phyloP scores from a whole-genome alignment of 352 stramenopile genomes.

The Phytophthora brassicae region DNA sequence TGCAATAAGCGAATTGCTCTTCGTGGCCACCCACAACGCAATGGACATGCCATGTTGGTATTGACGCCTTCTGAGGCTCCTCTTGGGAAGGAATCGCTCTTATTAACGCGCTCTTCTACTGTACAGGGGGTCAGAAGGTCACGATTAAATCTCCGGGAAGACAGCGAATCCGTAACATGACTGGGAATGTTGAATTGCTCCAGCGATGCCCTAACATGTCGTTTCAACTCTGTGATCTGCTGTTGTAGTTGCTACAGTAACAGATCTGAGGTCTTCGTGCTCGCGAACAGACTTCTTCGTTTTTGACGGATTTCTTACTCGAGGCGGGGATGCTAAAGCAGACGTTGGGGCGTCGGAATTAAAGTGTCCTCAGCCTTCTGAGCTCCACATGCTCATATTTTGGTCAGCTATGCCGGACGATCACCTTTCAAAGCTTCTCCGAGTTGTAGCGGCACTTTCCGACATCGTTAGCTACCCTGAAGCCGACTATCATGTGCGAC shows the following conservation, averaged over 20 bases:
- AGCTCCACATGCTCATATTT: constrained; percentile 29
- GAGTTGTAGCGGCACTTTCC: constrained; percentile 23
- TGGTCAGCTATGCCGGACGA: constrained; percentile 25
- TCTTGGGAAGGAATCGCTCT: no score
- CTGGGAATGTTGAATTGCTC: neutral
- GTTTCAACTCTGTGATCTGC: neutral
- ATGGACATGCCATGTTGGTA: constrained; percentile 28
- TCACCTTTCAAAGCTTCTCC: constrained; percentile 11
- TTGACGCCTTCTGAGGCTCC: no score
- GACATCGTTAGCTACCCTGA: constrained; percentile 23
- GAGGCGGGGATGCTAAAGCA: neutral
- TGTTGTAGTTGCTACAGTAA: constrained; percentile 16
- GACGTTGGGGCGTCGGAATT: neutral
- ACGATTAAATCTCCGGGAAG: constrained; percentile 23
- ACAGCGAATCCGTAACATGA: constrained; percentile 34
- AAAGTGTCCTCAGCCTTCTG: constrained; percentile 5
- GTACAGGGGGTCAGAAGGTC: constrained; percentile 24
- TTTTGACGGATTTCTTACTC: constrained; percentile 25
- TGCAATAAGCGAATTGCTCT: constrained; percentile 4
- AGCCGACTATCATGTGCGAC: constrained; percentile 18
- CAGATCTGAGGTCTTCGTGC: constrained; percentile 12
- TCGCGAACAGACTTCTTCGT: constrained; percentile 35
- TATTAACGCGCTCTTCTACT: no score
- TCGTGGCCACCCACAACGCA: constrained; percentile 22
- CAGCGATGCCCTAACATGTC: neutral